Percentiles rank a stretch among this genome's conserved stretches.
Conservation (phyloP, 2,329 filamentous ascomycete genomes). For the Penicillium sclerotigenum region DNA sequence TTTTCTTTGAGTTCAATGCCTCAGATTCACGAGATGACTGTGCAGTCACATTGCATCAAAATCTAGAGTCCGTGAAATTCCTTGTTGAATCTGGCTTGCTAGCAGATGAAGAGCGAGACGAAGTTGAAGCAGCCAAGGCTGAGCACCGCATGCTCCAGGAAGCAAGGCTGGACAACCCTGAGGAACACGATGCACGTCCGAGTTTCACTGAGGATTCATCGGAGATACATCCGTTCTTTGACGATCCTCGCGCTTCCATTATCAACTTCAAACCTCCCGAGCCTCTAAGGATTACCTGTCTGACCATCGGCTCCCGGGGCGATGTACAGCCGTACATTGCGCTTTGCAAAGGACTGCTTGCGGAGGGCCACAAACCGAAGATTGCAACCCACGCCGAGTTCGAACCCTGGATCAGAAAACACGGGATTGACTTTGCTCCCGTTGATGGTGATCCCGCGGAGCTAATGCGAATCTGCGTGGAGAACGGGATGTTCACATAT, state of each 20-base stretch:
- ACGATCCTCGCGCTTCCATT: constrained; percentile 82
- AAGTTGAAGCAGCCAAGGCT: constrained; percentile 70
- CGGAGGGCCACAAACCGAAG: constrained; percentile 78
- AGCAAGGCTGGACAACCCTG: constrained; percentile 56
- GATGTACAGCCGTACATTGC: constrained; percentile 98
- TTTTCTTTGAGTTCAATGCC: constrained; percentile 90
- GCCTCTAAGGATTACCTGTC: constrained; percentile 78
- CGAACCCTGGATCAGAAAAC: constrained; percentile 79
- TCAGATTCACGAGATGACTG: constrained; percentile 83
- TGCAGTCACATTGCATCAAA: constrained; percentile 72
- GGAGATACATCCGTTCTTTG: constrained; percentile 72
- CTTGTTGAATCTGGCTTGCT: constrained; percentile 67
- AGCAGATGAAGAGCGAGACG: constrained; percentile 65
- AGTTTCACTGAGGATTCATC: constrained; percentile 32
- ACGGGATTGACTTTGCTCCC: constrained; percentile 87
- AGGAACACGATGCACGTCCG: constrained; percentile 28
- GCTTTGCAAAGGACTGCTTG: constrained; percentile 82
- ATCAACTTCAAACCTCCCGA: constrained; percentile 84
- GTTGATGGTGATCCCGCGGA: constrained; percentile 90
- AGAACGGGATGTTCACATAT: constrained; percentile 95
- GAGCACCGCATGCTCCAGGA: constrained; percentile 79
- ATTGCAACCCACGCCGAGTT: constrained; percentile 95
- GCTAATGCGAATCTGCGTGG: constrained; percentile 92
- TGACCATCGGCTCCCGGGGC: constrained; percentile 92
- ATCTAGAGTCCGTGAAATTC: constrained; percentile 68